Evolutionary conservation across 2,329 filamentous ascomycete genomes (phyloP), one percentile per base, ranked within the genome.

Genomic region (Aspergillus pseudonomiae): DNA sequence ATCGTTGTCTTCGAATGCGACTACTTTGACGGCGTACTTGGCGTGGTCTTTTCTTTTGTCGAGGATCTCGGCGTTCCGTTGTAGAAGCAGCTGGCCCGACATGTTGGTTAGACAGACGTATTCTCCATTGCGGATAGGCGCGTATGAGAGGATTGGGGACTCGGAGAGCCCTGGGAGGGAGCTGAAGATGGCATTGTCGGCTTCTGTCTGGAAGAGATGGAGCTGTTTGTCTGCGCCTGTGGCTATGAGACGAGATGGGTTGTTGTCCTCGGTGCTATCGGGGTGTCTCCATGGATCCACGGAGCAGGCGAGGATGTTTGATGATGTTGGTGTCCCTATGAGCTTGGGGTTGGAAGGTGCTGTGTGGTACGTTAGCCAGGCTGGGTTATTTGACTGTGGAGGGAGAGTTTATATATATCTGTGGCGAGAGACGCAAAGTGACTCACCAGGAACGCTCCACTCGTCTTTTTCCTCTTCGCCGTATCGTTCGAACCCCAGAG

Each of bases 11-110:
- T 77, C 71, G 63, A 75, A 75, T 2, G 74, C 74, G 30, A 80
- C 75, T 3, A 86, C 75, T 65, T 85, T 84, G 60, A 89, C 84
- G 9, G 83, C 79, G 72, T 88, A 89, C 69, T 88, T 89, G 26
- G 75, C 71, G 68, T 89, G 86, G 65, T 89, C 86, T 61, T 81
- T 83, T 53, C 86, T 79, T 62, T 78, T 78, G 32, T 83, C 81
- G 19, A 86, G 62, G 1, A 82, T 68, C 28, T 74, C 69, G 19
- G 79, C 77, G 16, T 77, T 74, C 63, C 82, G 74, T 64, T 83
- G 83, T 1, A 88, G 74, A 34, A 82, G 70, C 6, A 88, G 68
- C 60, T 84, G 82, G 5, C 87, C 87, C 11, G 86, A 88, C 86
- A 89, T 89, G 52, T 82, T 85, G 21, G 83, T 81, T 57, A 83